Percentiles rank a stretch among this genome's conserved stretches.
These are phyloP conservation scores for Scheffersomyces spartinae DNA, from an alignment of 805 yeast species.

Conservation along the genomic window DNA sequence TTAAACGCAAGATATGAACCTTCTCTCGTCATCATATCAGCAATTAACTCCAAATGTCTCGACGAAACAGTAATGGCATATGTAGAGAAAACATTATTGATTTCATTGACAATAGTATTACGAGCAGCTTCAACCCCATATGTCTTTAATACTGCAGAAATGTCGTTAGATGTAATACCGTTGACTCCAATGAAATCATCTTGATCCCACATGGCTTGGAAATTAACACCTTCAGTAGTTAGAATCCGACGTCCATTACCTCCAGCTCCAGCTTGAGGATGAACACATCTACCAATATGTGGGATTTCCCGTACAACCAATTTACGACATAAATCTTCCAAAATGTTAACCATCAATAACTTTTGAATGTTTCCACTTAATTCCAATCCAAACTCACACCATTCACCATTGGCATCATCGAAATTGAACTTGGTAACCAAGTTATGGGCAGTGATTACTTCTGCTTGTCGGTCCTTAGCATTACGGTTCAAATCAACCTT, in stretches of 20 bases:
- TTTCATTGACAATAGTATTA: conserved; percentile 92
- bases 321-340: conserved; percentile 81
- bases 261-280: conserved; percentile 47
- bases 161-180: conserved; percentile 83
- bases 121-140: conserved; percentile 99
- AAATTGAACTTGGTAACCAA: conserved; percentile 74
- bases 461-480: conserved; percentile 80
- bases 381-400: conserved; percentile 88
- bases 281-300: conserved; percentile 84
- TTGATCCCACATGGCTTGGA: conserved; percentile 97
- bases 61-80: conserved; percentile 89
- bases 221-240: conserved; percentile 97
- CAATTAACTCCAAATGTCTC: conserved; percentile 93
- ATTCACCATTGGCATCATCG: conserved; percentile 77
- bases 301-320: conserved; percentile 91
- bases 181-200: conserved; percentile 87
- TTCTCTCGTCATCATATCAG: conserved; percentile 98
- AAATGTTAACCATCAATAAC: conserved; percentile 91
- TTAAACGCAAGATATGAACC: conserved; percentile 94
- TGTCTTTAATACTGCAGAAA: conserved; percentile 76
- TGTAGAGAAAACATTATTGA: conserved; percentile 89
- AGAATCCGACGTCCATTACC: conserved; percentile 64
- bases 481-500: conserved; percentile 33
- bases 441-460: conserved; percentile 61
- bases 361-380: conserved; percentile 81